phyloP scores from a whole-genome alignment of 2,329 filamentous ascomycete species.

The Neofusicoccum sp. region DNA sequence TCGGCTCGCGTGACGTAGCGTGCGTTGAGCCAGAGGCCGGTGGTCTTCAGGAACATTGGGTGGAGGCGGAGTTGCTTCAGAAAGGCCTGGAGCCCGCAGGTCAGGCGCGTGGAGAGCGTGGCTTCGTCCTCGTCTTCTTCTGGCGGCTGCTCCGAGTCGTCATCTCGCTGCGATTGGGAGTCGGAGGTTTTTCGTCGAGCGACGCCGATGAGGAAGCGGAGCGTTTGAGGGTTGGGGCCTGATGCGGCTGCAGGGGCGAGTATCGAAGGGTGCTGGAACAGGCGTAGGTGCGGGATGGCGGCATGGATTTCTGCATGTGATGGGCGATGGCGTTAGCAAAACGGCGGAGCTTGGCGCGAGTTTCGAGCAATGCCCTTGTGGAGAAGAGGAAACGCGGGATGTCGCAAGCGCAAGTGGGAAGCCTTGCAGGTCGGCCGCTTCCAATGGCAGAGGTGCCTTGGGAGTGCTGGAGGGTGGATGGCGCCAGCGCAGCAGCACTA shows the following conservation, averaged over 20 bases:
- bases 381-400: neutral
- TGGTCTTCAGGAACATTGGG: neutral
- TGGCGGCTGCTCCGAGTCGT: neutral
- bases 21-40: constrained; percentile 18
- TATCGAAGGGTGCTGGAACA: constrained; percentile 1
- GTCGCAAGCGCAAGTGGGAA: neutral
- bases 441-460: neutral
- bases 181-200: neutral
- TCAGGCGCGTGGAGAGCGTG: neutral
- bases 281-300: constrained; percentile 7
- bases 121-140: neutral
- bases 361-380: neutral
- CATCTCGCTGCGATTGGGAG: neutral
- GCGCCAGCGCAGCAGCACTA: constrained; percentile 14
- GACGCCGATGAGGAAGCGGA: constrained; percentile 9
- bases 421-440: neutral
- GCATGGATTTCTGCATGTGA: constrained; percentile 18
- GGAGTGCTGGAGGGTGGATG: constrained; percentile 1
- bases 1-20: constrained; percentile 10
- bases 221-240: neutral
- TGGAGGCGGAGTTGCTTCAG: constrained; percentile 3
- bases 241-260: constrained; percentile 8
- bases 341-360: neutral
- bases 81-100: constrained; percentile 13
- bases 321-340: constrained; percentile 2